Conservation (phyloP, 2,329 filamentous ascomycete species). For the Colletotrichum gigasporum region DNA sequence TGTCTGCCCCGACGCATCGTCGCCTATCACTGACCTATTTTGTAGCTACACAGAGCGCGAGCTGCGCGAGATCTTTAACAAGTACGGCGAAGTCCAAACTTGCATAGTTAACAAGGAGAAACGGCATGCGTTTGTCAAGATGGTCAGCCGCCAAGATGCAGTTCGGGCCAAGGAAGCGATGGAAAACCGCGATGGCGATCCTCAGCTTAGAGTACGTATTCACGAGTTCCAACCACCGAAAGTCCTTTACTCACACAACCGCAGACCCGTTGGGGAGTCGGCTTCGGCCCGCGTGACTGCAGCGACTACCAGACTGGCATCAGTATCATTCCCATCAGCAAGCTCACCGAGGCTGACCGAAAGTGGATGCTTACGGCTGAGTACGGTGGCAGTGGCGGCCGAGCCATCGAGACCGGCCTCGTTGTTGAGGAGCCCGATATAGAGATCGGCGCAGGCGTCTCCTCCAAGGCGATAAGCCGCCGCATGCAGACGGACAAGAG, state of each 20-base stretch:
- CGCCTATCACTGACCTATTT: slow-evolving; percentile 38
- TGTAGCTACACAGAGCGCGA: slow-evolving; percentile 79
- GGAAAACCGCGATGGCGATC: slow-evolving; percentile 79
- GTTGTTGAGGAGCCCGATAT: slow-evolving; percentile 98
- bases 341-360: slow-evolving; percentile 93
- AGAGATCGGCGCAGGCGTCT: slow-evolving; percentile 96
- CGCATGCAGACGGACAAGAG: slow-evolving; percentile 76
- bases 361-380: slow-evolving; percentile 98
- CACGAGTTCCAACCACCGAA: neutral
- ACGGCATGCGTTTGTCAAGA: slow-evolving; percentile 98
- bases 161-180: slow-evolving; percentile 86
- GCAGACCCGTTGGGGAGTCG: slow-evolving; percentile 95
- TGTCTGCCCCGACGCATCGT: neutral
- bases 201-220: slow-evolving; percentile 74
- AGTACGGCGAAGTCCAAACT: slow-evolving; percentile 90
- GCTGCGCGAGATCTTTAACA: slow-evolving; percentile 80
- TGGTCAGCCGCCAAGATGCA: slow-evolving; percentile 89
- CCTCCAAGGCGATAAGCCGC: slow-evolving; percentile 84
- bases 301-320: slow-evolving; percentile 94
- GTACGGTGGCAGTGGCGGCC: slow-evolving; percentile 90
- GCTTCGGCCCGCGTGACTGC: slow-evolving; percentile 95
- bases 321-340: slow-evolving; percentile 91
- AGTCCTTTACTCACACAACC: neutral
- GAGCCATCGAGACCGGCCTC: slow-evolving; percentile 81
- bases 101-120: slow-evolving; percentile 99